Percentiles rank a stretch among this genome's conserved stretches.
phyloP scores from a whole-genome alignment of 2,329 filamentous ascomycete genomes.

The Thelonectria olida region DNA sequence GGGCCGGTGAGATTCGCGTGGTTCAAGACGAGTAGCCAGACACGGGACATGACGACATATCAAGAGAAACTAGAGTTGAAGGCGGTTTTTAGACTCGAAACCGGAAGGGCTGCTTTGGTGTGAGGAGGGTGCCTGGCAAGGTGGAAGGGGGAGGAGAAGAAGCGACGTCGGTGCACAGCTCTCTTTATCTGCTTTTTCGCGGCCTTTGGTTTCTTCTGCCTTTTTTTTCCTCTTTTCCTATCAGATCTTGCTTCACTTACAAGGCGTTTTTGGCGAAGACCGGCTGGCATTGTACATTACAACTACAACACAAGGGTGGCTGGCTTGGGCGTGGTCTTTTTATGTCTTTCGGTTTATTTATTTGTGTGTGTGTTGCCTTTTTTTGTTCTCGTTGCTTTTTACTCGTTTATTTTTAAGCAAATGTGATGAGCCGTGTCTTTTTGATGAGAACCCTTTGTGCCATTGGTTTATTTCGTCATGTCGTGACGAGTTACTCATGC shows the following conservation, averaged over 20 bases:
- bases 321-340: constrained; percentile 1
- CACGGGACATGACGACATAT: not conserved
- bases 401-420: constrained; percentile 12
- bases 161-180: not conserved
- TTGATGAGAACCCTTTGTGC: not conserved
- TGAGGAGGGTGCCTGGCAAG: not conserved
- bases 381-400: not conserved
- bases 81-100: not conserved
- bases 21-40: constrained; percentile 22
- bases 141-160: not conserved
- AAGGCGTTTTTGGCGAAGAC: constrained; percentile 19
- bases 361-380: not conserved
- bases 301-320: constrained; percentile 8
- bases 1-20: constrained; percentile 34
- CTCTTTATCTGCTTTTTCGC: not conserved
- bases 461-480: no score
- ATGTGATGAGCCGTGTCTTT: constrained; percentile 16
- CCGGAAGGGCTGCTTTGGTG: not conserved
- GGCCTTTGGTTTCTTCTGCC: not conserved
- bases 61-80: no score
- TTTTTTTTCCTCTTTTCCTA: constrained; percentile 6
- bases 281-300: constrained; percentile 24
- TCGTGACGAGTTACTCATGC: no score
- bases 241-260: not conserved
- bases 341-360: not conserved